Conservation (phyloP, 306 rosid genomes). For the Vigna hirtella region DNA sequence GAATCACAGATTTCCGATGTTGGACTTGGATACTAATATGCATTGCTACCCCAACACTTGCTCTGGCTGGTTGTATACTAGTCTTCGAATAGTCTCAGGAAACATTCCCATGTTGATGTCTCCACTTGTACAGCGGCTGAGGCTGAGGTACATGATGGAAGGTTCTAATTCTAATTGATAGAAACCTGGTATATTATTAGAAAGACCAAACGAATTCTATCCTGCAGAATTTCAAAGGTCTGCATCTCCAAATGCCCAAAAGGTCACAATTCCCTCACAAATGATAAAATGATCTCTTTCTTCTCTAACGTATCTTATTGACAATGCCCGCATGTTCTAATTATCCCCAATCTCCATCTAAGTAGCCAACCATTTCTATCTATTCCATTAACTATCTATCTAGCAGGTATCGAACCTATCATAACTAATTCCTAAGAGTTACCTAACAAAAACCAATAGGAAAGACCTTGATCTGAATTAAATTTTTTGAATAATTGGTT, state of each 20-base stretch:
- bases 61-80: too few species aligned
- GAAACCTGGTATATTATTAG: background rate
- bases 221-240: background rate
- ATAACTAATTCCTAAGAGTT: background rate
- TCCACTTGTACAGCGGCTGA: background rate
- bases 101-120: too few species aligned
- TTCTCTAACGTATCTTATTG: background rate
- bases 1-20: too few species aligned
- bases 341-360: background rate
- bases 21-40: too few species aligned
- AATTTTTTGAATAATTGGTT: background rate
- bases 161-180: background rate
- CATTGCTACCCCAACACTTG: too few species aligned
- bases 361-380: background rate
- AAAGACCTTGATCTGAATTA: background rate
- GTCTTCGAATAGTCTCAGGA: too few species aligned
- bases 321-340: background rate
- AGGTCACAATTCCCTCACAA: background rate
- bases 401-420: background rate
- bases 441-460: background rate
- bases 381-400: conserved; percentile 1
- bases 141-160: background rate
- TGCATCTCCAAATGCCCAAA: background rate
- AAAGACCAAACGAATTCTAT: background rate
- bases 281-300: background rate